Conservation (phyloP, 805 yeast species). For the Yarrowia hollandica region DNA sequence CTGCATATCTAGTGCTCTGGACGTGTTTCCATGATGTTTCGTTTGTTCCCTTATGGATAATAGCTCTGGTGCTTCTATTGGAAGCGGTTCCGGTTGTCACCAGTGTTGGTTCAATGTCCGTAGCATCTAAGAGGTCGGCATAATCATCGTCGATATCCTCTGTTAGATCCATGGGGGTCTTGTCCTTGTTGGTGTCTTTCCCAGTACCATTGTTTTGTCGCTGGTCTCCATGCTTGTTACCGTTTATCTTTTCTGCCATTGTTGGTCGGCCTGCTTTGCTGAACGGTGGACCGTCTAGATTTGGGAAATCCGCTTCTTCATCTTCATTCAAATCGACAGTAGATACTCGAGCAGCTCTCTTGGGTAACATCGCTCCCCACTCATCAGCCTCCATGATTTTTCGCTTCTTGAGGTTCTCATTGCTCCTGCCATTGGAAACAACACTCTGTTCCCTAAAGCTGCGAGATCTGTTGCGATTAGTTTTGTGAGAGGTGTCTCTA, state of each 20-base stretch:
- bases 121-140: background rate
- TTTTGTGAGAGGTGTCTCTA: background rate
- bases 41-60: background rate
- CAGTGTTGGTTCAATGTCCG: background rate
- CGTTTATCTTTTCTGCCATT: background rate
- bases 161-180: background rate
- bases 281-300: conserved; percentile 1
- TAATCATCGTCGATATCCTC: background rate
- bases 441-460: background rate
- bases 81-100: background rate
- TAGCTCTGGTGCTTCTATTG: background rate
- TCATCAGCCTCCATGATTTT: background rate
- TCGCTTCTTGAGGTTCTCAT: background rate
- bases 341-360: background rate
- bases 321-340: background rate
- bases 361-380: conserved; percentile 22
- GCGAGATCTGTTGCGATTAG: background rate
- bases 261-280: background rate
- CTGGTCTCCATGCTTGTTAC: too few species aligned
- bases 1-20: conserved; percentile 3
- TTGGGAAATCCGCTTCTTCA: conserved; percentile 5
- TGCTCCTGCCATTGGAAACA: background rate
- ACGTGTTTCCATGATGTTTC: conserved; percentile 7
- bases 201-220: background rate
- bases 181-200: background rate